Percentiles rank a stretch among this genome's conserved stretches.
Conservation (phyloP, 176 grass and related monocot genomes). For the Oryza punctata region DNA sequence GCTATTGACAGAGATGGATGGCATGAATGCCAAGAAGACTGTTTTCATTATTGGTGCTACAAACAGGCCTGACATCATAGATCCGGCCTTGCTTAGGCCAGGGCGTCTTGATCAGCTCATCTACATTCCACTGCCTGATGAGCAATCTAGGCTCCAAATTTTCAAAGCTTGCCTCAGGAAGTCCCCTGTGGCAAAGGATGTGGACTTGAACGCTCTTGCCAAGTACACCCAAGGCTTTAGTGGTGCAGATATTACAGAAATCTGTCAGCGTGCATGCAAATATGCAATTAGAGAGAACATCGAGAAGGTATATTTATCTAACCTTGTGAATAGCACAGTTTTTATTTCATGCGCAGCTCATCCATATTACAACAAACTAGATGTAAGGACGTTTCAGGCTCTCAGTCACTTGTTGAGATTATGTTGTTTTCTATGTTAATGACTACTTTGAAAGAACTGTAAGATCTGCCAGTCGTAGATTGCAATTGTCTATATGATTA, state of each 20-base stretch:
- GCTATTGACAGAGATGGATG: slow-evolving; percentile 86
- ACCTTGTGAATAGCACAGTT: background rate
- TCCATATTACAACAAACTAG: background rate
- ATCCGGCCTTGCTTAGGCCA: slow-evolving; percentile 73
- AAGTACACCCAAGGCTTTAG: slow-evolving; percentile 89
- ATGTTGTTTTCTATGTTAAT: background rate
- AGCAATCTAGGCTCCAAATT: slow-evolving; percentile 64
- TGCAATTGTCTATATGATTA: background rate
- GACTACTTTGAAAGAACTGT: background rate
- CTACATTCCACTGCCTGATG: slow-evolving; percentile 83
- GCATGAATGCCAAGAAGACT: slow-evolving; percentile 82
- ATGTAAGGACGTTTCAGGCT: background rate
- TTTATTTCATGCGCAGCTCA: background rate
- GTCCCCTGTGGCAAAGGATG: slow-evolving; percentile 78
- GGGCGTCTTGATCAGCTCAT: slow-evolving; percentile 81
- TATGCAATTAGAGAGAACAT: slow-evolving; percentile 89
- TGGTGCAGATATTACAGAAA: slow-evolving; percentile 86
- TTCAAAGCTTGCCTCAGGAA: slow-evolving; percentile 87
- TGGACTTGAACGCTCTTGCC: slow-evolving; percentile 69
- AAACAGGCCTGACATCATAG: slow-evolving; percentile 85
- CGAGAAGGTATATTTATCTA: slow-evolving; percentile 60
- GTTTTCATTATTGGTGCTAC: slow-evolving; percentile 90
- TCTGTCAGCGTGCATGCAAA: slow-evolving; percentile 86
- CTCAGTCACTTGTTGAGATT: background rate
- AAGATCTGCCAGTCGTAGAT: background rate